Evolutionary conservation across 495 filamentous ascomycete species (phyloP).

Genomic region (Trichoderma virens): DNA sequence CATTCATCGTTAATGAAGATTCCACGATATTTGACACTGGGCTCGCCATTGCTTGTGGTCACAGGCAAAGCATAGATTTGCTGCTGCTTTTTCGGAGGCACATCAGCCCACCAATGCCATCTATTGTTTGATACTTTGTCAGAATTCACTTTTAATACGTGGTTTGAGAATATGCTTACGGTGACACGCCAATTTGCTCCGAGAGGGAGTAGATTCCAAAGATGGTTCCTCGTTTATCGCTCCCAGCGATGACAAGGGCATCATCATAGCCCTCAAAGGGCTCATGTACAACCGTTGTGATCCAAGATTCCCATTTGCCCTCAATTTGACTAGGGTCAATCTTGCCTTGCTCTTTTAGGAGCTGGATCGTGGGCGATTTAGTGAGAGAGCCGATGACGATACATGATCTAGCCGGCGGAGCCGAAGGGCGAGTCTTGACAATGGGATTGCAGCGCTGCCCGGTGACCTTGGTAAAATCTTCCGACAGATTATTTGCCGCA

Average conservation of each 20-base stretch:
- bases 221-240: conserved; percentile 62
- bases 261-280: conserved; percentile 49
- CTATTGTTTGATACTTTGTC: background rate
- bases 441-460: conserved; percentile 16
- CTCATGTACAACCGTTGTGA: conserved; percentile 48
- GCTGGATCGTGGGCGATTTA: conserved; percentile 52
- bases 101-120: conserved; percentile 73
- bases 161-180: conserved; percentile 16
- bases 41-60: conserved; percentile 50
- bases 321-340: conserved; percentile 46
- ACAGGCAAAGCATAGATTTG: conserved; percentile 48
- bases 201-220: conserved; percentile 68
- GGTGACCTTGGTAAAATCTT: conserved; percentile 66
- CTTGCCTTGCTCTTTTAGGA: conserved; percentile 44
- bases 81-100: conserved; percentile 44
- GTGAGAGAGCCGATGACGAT: conserved; percentile 66
- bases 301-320: conserved; percentile 65
- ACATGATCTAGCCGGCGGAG: background rate
- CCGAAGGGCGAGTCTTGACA: conserved; percentile 29
- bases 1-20: conserved; percentile 78
- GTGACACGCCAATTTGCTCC: conserved; percentile 69
- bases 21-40: conserved; percentile 65
- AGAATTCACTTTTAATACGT: background rate
- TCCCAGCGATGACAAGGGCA: conserved; percentile 62
- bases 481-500: conserved; percentile 55